Percentiles rank a stretch among this genome's conserved stretches.
These are phyloP conservation scores for Saccharomycopsis fodiens DNA, from an alignment of 805 yeast genomes.

Conservation along the genomic window DNA sequence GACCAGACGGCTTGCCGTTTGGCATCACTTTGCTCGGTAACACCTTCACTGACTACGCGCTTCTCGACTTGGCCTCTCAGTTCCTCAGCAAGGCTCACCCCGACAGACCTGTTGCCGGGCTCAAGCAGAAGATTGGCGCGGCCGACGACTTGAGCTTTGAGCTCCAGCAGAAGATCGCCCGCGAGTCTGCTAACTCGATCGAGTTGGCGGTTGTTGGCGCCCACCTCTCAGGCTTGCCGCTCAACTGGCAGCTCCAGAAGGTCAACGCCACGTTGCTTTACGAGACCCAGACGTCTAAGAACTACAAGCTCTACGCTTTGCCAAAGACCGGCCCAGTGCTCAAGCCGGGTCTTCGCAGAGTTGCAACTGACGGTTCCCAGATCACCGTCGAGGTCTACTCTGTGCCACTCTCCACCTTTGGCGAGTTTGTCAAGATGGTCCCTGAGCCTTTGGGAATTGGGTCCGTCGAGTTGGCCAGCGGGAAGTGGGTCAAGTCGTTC, in stretches of 20 bases:
- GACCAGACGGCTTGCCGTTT: slow-evolving; percentile 79
- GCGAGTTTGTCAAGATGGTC: slow-evolving; percentile 77
- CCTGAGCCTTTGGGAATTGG: slow-evolving; percentile 97
- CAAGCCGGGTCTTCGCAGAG: slow-evolving; percentile 86
- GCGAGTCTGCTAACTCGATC: slow-evolving; percentile 36
- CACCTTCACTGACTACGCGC: slow-evolving; percentile 82
- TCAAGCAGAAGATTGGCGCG: slow-evolving; percentile 25
- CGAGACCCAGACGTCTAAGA: slow-evolving; percentile 59
- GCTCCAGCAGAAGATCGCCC: slow-evolving; percentile 33
- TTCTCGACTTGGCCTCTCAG: slow-evolving; percentile 72
- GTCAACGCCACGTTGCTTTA: slow-evolving; percentile 67
- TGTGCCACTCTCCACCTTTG: slow-evolving; percentile 71
- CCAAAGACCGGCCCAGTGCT: slow-evolving; percentile 64
- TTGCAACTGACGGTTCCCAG: slow-evolving; percentile 40
- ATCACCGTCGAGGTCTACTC: slow-evolving; percentile 80
- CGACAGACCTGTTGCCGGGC: slow-evolving; percentile 10
- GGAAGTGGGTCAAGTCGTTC: slow-evolving; percentile 85
- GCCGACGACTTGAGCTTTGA: slow-evolving; percentile 39
- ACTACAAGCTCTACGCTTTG: slow-evolving; percentile 74
- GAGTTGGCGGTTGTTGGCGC: slow-evolving; percentile 95
- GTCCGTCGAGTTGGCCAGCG: slow-evolving; percentile 72
- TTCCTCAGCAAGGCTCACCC: slow-evolving; percentile 41
- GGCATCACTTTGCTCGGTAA: slow-evolving; percentile 82
- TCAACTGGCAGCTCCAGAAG: slow-evolving; percentile 89
- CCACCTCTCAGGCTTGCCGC: slow-evolving; percentile 78